Percentiles rank a stretch among this genome's conserved stretches.
These are phyloP conservation scores for bread wheat (Triticum aestivum) DNA, from an alignment of 176 grass and related monocot genomes.

Conservation along the genomic window IWGSC_CS_RefSeq_v2.1 NC_057802.1:188924266-188924765, in stretches of 20 bases:
- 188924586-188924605: background rate
- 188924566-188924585: background rate
- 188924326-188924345: background rate
- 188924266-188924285: background rate
- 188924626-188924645: too few species aligned
- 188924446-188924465: background rate
- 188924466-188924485: background rate
- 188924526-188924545: background rate
- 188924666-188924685: background rate
- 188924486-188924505: background rate
- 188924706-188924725: background rate
- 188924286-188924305: background rate
- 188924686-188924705: background rate
- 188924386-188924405: background rate
- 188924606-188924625: background rate
- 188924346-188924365: background rate
- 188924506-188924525: background rate
- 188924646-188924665: background rate
- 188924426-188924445: background rate
- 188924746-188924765: background rate
- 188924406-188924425: conserved; percentile 17
- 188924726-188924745: background rate
- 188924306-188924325: background rate
- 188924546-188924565: conserved; percentile 5
- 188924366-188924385: conserved; percentile 1